Evolutionary conservation across 2,329 filamentous ascomycete genomes (phyloP).

Genomic region (Fulvia fulva): DNA sequence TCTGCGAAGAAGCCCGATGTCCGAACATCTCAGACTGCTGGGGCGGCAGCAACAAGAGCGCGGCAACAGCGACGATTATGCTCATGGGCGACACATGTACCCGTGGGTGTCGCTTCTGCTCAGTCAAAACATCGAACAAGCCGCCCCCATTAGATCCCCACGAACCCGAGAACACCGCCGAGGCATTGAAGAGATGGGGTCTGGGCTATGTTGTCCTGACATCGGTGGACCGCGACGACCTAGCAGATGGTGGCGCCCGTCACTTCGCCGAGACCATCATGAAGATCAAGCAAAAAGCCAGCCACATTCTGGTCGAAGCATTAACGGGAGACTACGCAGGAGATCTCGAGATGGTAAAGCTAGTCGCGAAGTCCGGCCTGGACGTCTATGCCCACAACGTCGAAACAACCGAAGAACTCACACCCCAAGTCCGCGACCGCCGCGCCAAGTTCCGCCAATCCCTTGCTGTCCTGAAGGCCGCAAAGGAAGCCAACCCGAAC

Average conservation of each 20-base stretch:
- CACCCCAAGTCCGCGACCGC: slow-evolving; percentile 83
- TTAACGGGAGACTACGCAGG: slow-evolving; percentile 85
- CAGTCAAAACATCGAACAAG: slow-evolving; percentile 79
- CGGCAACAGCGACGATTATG: slow-evolving; percentile 98
- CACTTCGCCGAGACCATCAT: slow-evolving; percentile 94
- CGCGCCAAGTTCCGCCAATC: slow-evolving; percentile 86
- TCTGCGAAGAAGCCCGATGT: slow-evolving; percentile 95
- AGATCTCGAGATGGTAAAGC: slow-evolving; percentile 76
- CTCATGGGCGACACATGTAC: slow-evolving; percentile 99
- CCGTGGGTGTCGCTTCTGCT: slow-evolving; percentile 92
- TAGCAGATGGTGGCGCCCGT: slow-evolving; percentile 78
- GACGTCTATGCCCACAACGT: slow-evolving; percentile 98
- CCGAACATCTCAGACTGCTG: slow-evolving; percentile 98
- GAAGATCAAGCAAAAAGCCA: slow-evolving; percentile 74
- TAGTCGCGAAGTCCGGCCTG: slow-evolving; percentile 81
- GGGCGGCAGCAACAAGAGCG: slow-evolving; percentile 83
- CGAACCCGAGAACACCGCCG: slow-evolving; percentile 94
- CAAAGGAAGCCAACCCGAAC: slow-evolving; percentile 69
- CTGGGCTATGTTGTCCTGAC: slow-evolving; percentile 95
- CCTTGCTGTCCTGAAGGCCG: slow-evolving; percentile 71
- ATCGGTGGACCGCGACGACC: slow-evolving; percentile 87
- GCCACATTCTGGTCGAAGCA: slow-evolving; percentile 74
- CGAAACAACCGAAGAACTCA: slow-evolving; percentile 88
- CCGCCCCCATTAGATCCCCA: slow-evolving; percentile 84
- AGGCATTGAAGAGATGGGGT: slow-evolving; percentile 88